Evolutionary conservation across 2,329 filamentous ascomycete species (phyloP).

Genomic region (Dactylonectria macrodidyma): DNA sequence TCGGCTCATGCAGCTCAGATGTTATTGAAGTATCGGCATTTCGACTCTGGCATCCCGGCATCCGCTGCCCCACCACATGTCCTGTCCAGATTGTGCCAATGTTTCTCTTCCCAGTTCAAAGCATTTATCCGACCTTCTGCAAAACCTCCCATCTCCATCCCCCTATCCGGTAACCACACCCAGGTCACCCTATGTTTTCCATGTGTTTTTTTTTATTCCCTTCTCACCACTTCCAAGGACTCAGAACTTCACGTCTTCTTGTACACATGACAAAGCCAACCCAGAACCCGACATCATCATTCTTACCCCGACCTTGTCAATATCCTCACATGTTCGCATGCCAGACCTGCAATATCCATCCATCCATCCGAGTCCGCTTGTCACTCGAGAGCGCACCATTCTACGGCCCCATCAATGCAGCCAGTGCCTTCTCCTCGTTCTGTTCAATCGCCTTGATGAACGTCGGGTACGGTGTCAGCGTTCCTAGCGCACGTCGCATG

Average conservation of each 20-base stretch:
- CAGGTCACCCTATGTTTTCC: background rate
- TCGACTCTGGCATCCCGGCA: conserved; percentile 7
- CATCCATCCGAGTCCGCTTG: background rate
- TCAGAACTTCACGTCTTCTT: background rate
- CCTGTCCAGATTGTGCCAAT: background rate
- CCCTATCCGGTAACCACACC: conserved; percentile 5
- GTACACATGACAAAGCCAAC: conserved; percentile 7
- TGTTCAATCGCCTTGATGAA: conserved; percentile 79
- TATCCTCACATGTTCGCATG: conserved; percentile 6
- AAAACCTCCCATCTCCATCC: conserved; percentile 1
- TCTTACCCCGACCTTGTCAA: background rate
- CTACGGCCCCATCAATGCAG: conserved; percentile 54
- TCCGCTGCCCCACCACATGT: conserved; percentile 1
- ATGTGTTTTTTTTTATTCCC: background rate
- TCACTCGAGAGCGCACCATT: conserved; percentile 17
- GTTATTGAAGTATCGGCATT: conserved; percentile 21
- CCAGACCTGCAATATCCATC: background rate
- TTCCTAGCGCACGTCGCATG: conserved; percentile 89
- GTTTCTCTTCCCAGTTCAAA: background rate
- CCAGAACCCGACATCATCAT: conserved; percentile 2
- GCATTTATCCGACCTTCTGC: conserved; percentile 9
- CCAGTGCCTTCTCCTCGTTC: conserved; percentile 68
- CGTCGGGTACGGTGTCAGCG: conserved; percentile 87
- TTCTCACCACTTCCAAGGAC: background rate
- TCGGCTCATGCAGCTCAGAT: conserved; percentile 27